phyloP scores from a whole-genome alignment of 305 asterid genomes.

The Fraxinus platypoda region DNA sequence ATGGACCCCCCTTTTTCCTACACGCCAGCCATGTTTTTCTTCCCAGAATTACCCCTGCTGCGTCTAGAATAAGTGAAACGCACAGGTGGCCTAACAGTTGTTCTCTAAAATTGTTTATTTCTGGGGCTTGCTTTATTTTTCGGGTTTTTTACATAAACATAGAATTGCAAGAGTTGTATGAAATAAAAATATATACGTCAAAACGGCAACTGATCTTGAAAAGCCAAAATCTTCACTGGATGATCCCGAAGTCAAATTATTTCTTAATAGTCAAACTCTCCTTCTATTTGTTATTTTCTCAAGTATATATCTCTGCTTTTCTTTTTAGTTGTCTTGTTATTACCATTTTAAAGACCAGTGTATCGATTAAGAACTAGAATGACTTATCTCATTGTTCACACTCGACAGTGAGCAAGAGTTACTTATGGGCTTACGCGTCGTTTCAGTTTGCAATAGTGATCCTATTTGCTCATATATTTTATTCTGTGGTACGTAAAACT shows the following conservation, averaged over 20 bases:
- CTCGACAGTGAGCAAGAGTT: constrained; percentile 83
- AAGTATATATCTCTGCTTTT: background rate
- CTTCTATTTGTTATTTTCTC: background rate
- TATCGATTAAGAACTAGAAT: background rate
- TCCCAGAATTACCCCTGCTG: too few species aligned
- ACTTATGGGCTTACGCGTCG: constrained; percentile 95
- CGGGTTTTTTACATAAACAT: too few species aligned
- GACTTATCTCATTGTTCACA: constrained; percentile 37
- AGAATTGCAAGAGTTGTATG: background rate
- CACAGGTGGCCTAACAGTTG: too few species aligned
- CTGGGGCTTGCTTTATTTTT: background rate
- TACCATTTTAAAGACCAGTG: constrained; percentile 14
- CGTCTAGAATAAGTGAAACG: too few species aligned
- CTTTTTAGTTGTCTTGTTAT: background rate
- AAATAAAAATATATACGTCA: too few species aligned
- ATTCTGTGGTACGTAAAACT: constrained; percentile 59
- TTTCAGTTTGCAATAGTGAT: constrained; percentile 94
- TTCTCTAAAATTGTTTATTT: background rate
- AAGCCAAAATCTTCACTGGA: background rate
- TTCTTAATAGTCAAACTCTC: background rate
- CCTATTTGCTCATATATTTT: constrained; percentile 88
- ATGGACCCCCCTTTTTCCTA: too few species aligned
- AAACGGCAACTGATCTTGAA: background rate
- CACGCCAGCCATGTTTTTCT: too few species aligned
- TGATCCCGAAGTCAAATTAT: background rate